These are phyloP conservation scores for Coffea eugenioides DNA, from an alignment of 257 asterid genomes.

Conservation along the genomic window DNA sequence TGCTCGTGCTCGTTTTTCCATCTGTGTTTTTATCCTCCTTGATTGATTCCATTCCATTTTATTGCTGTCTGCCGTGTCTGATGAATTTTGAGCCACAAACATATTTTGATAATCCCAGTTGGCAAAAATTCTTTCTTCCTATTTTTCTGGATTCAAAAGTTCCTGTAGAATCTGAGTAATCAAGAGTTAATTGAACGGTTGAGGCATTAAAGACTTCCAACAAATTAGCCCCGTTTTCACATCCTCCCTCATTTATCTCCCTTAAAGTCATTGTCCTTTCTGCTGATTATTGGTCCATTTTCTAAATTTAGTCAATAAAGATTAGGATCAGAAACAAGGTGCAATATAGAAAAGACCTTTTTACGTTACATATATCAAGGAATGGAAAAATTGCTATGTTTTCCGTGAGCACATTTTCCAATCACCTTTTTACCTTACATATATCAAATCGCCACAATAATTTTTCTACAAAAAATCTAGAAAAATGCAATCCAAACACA, in stretches of 20 bases:
- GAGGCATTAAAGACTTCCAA: slow-evolving; percentile 10
- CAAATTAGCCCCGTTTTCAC: slow-evolving; percentile 13
- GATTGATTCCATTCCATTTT: slow-evolving; percentile 13
- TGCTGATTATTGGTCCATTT: slow-evolving; percentile 2
- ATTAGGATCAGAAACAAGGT: no score
- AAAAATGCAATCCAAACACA: no score
- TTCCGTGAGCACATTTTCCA: no score
- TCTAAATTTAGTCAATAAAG: not conserved
- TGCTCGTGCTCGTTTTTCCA: not conserved
- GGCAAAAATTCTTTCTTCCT: not conserved
- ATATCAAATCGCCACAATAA: no score
- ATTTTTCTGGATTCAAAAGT: not conserved
- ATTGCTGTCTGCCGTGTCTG: no score
- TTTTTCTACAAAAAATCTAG: no score
- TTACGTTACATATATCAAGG: no score
- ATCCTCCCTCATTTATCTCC: slow-evolving; percentile 12
- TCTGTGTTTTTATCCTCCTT: slow-evolving; percentile 20
- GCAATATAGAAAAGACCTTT: not conserved
- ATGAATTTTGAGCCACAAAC: slow-evolving; percentile 12
- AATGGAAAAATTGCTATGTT: no score
- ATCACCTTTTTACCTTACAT: no score
- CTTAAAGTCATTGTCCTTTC: slow-evolving; percentile 2
- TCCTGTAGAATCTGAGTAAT: not conserved
- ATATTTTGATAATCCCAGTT: not conserved
- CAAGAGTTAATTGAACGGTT: slow-evolving; percentile 14